Percentiles rank a stretch among this genome's conserved stretches.
Evolutionary conservation across 1,139 yeast genomes (phyloP).

Genomic region (Nakaseomyces delphensis): DNA sequence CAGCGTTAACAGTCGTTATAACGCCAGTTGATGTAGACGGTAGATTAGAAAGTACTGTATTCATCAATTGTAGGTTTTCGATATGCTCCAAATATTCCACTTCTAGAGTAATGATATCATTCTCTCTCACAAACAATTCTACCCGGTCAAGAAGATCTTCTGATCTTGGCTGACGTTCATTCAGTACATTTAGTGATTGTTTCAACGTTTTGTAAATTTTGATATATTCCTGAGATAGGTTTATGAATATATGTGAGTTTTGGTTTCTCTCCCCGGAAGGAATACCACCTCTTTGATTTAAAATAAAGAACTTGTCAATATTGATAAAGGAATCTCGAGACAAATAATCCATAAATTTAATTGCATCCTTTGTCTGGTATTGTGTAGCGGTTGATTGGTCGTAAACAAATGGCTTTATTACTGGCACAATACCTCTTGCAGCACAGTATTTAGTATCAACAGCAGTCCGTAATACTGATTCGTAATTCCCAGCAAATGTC

Average conservation of each 20-base stretch:
- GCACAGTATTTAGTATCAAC: conserved; percentile 10
- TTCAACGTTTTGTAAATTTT: conserved; percentile 36
- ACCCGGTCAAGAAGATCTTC: conserved; percentile 18
- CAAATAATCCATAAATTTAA: conserved; percentile 19
- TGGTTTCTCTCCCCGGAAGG: conserved; percentile 77
- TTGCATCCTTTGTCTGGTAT: conserved; percentile 14
- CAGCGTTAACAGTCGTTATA: conserved; percentile 32
- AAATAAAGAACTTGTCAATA: conserved; percentile 70
- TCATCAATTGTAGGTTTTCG: conserved; percentile 31
- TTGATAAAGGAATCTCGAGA: conserved; percentile 35
- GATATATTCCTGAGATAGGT: conserved; percentile 71
- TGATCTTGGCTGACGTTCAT: conserved; percentile 14
- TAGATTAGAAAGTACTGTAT: conserved; percentile 32
- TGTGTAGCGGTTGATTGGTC: conserved; percentile 21
- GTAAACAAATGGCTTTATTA: conserved; percentile 25
- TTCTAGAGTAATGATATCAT: conserved; percentile 17
- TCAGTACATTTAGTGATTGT: conserved; percentile 12
- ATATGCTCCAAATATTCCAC: conserved; percentile 24
- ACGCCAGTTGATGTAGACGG: conserved; percentile 34
- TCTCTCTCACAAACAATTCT: conserved; percentile 37
- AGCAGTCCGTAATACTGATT: conserved; percentile 14
- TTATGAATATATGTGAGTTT: conserved; percentile 81
- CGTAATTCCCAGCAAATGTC: conserved; percentile 12
- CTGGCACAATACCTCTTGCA: conserved; percentile 12
- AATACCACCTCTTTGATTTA: conserved; percentile 81